Base-by-base conservation (phyloP, 768 basidiomycete species). In the Xerocomellus dryophilus region DNA sequence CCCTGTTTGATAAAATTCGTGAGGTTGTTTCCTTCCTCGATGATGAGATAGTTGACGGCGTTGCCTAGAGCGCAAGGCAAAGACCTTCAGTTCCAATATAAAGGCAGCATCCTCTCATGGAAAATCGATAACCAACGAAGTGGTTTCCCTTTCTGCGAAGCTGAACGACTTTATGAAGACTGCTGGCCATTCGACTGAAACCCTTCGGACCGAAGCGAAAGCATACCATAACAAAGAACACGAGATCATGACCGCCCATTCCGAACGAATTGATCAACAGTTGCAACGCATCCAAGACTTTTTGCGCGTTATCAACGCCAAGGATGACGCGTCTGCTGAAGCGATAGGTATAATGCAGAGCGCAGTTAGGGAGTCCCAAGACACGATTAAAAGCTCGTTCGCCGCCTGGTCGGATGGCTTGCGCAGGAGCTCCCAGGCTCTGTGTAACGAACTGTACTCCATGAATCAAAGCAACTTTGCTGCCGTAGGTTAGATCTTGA, bases 1-100 rank as follows among this genome's bases (percentile, higher is more conserved):
- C 82, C 0, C 71, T 95, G 21, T 91, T 93, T 58, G 83, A 83
- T 40, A 97, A 96, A 71, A 80, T 97, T 43, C 88, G 93, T 93
- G 63, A 63, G 82, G 62, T 23, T 20, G 23, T 23, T 53, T 48
- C 38, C 32, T 35, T 59, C 14, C 17, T 43, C 14, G 20, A 17
- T 35, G 36, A 2, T 46, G 21, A 43, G 14, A 2, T 50, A 6
- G 41, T 44, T 71, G 38, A 67, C 25, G 31, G 25, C 12, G 41
- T 41, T 44, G 14, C 34, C 15, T 58, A 95, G 93, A 90, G 39
- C 87, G 94, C 54, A 93, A 90, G 64, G 74, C 82, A 31, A 72
- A 73, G 21, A 76, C 83, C 11, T 77, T 93, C 39, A 75, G 73
- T 31, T 73, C 82, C 8, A 96, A 95, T 61, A 73, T 82, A 5